A percentile compares a stretch with the other conserved stretches of the same genome.
Evolutionary conservation across 345 rosid species (phyloP).

Genomic region (Arabidopsis suecica): DNA sequence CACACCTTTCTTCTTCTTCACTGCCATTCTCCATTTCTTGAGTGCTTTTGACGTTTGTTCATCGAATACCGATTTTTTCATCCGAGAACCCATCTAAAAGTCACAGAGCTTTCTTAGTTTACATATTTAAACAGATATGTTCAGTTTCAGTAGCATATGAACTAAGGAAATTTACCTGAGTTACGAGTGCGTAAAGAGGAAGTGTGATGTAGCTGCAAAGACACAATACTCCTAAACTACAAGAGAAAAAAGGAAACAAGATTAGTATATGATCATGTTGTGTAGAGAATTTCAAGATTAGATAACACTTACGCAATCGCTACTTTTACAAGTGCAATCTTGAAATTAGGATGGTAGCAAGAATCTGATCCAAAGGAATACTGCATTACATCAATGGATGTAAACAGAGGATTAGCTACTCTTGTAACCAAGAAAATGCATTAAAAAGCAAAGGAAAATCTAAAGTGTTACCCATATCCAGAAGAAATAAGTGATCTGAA

Average conservation of each 20-base stretch:
- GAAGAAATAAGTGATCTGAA: constrained; percentile 93
- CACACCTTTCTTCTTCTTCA: constrained; percentile 56
- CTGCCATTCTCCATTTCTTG: constrained; percentile 89
- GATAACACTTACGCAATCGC: constrained; percentile 66
- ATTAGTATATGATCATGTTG: not conserved
- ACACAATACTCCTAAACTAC: constrained; percentile 64
- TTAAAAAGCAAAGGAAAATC: not conserved
- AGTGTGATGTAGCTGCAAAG: constrained; percentile 94
- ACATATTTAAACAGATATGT: not conserved
- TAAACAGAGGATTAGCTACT: constrained; percentile 15
- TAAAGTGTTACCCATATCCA: constrained; percentile 85
- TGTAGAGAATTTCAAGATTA: constrained; percentile 1
- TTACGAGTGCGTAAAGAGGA: constrained; percentile 87
- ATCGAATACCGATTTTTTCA: constrained; percentile 92
- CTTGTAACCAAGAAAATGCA: not conserved
- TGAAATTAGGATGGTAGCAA: constrained; percentile 74
- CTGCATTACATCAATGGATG: constrained; percentile 46
- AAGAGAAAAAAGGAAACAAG: constrained; percentile 26
- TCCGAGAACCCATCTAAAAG: constrained; percentile 81
- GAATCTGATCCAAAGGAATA: constrained; percentile 71
- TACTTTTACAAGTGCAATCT: constrained; percentile 60
- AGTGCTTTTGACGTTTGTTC: constrained; percentile 94
- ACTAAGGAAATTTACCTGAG: constrained; percentile 64
- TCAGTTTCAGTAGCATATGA: not conserved
- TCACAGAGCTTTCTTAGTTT: not conserved